Conservation (phyloP, 2,329 filamentous ascomycete genomes). For the Fusarium sp. region DNA sequence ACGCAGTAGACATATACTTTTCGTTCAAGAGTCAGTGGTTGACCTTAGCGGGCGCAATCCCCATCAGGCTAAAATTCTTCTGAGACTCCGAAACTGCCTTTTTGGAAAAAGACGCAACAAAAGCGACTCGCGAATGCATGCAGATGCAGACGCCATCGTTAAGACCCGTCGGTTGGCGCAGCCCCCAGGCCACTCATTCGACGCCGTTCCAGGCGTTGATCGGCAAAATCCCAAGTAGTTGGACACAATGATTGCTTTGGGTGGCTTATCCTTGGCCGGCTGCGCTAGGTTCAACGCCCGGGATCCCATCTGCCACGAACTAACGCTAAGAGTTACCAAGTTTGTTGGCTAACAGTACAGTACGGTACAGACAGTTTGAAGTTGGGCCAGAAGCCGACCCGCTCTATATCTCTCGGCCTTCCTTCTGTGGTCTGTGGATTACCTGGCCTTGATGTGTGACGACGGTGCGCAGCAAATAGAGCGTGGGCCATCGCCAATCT, state of each 20-base stretch:
- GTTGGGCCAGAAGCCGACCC: conserved; percentile 37
- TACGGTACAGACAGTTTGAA: conserved; percentile 22
- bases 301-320: conserved; percentile 24
- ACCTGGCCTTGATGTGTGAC: conserved; percentile 30
- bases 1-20: background rate
- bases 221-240: conserved; percentile 35
- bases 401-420: conserved; percentile 11
- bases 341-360: conserved; percentile 25
- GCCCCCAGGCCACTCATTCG: conserved; percentile 32
- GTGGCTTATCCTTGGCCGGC: conserved; percentile 34
- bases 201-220: conserved; percentile 42
- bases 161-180: conserved; percentile 31
- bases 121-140: conserved; percentile 34
- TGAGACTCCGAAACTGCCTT: conserved; percentile 26
- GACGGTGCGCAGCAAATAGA: conserved; percentile 37
- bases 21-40: background rate
- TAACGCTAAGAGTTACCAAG: conserved; percentile 6
- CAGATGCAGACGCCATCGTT: conserved; percentile 39
- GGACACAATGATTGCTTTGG: conserved; percentile 35
- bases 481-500: conserved; percentile 26
- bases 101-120: conserved; percentile 36
- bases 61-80: conserved; percentile 25
- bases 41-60: conserved; percentile 13
- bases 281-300: conserved; percentile 39
- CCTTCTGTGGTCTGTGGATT: conserved; percentile 7